Base-by-base conservation (phyloP, 257 asterid species). In the Ligustrum vulgare region DNA sequence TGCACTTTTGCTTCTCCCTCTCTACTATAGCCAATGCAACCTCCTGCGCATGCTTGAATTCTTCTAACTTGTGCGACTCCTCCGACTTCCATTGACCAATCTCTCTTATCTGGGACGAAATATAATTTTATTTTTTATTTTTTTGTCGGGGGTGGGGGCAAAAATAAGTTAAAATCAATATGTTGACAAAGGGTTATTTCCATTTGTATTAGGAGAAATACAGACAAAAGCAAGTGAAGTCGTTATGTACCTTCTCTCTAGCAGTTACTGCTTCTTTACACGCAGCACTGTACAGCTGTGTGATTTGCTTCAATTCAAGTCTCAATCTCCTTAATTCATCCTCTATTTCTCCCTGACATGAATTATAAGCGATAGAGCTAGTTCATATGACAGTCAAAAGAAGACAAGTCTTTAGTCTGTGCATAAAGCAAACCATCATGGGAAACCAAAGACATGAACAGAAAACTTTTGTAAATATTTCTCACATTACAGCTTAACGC, bases 1-100 rank as follows among this genome's bases (percentile, higher is more conserved):
- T 88, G 80, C 89, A 79, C 87, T 87, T 94, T 43, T 82, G 82
- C 87, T 86, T 92, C 88, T 92, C 97, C 76, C 83, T 84, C 80
- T 86, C 87, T 37, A 86, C 82, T 20, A 86, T 83, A 70, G 90
- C 88, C 72, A 86, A 16, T 70, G 93, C 90, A 73, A 85, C 77
- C 79, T 86, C 93, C 71, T 78, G 83, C 23, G 90, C 81, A 28
- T 70, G 74, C 71, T 35, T 79, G 72, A 85, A 82, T 41, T 90
- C 94, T 72, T 80, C 90, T 39, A 85, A 75, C 71, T 76, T 81
- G 47, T 62, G 72, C 35, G 77, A 88, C 64, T 84, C 89, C 39
- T 85, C 83, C 32, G 72, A 39, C 76, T 82, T 87, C 90, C 87
- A 79, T 25, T 81, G 82, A 58, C 60, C 74, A 36, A 79, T 72